Conservation (phyloP, 495 filamentous ascomycete genomes). For the Aspergillus incahuasiensis region DNA sequence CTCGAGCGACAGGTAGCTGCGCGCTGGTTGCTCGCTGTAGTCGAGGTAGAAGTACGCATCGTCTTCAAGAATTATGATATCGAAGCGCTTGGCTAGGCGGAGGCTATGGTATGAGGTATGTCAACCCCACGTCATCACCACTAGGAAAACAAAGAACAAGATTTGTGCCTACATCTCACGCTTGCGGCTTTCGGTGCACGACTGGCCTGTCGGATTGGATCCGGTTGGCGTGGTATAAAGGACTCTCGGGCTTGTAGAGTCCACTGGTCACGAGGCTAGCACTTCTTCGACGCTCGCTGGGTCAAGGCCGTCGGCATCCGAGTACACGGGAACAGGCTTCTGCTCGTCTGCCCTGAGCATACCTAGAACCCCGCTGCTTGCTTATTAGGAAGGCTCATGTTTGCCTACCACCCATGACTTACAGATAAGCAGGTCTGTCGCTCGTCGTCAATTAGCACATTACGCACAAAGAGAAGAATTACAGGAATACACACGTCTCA, state of each 20-base stretch:
- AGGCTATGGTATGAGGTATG: background rate
- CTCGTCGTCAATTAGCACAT: too few species aligned
- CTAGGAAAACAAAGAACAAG: too few species aligned
- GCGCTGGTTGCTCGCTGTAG: background rate
- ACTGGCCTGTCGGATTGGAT: conserved; percentile 7
- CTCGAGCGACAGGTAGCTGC: conserved; percentile 2
- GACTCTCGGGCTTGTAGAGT: background rate
- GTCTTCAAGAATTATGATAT: conserved; percentile 7
- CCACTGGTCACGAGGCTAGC: too few species aligned
- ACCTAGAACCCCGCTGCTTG: too few species aligned
- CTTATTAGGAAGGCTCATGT: too few species aligned
- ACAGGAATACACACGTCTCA: conserved; percentile 1
- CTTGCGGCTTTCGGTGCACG: conserved; percentile 4
- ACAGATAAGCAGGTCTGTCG: too few species aligned
- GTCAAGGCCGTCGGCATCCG: too few species aligned
- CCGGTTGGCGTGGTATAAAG: conserved; percentile 6
- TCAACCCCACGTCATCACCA: too few species aligned
- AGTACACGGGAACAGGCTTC: too few species aligned
- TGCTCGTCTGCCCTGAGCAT: too few species aligned
- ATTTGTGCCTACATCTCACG: background rate
- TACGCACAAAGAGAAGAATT: background rate
- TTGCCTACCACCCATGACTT: too few species aligned
- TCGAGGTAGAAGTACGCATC: conserved; percentile 5
- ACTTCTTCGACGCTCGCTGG: too few species aligned
- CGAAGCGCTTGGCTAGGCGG: background rate